phyloP scores from a whole-genome alignment of 768 basidiomycete species.

The Panaeolus papilionaceus region DNA sequence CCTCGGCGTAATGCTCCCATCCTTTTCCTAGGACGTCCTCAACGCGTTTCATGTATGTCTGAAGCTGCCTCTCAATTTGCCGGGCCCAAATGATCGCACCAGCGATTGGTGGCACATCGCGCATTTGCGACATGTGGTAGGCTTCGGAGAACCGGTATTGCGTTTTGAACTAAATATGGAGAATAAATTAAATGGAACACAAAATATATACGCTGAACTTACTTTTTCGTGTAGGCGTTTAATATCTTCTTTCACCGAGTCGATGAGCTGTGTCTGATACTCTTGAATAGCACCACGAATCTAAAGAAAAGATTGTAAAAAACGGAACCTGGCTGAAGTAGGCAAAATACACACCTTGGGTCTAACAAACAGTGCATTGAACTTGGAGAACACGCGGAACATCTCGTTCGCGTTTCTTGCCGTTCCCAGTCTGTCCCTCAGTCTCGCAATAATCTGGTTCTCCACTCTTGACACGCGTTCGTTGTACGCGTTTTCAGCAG shows the following conservation, averaged over 20 bases:
- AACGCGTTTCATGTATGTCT: slow-evolving; percentile 98
- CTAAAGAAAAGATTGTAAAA: slow-evolving; percentile 40
- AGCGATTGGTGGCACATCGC: slow-evolving; percentile 97
- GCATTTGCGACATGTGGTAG: slow-evolving; percentile 98
- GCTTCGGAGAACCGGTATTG: slow-evolving; percentile 96
- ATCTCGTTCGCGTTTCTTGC: slow-evolving; percentile 99
- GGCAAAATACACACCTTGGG: slow-evolving; percentile 73
- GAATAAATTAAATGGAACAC: background rate
- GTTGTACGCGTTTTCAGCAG: slow-evolving; percentile 97
- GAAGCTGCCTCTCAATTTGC: slow-evolving; percentile 97
- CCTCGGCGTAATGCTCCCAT: slow-evolving; percentile 99
- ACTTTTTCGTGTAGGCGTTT: slow-evolving; percentile 94
- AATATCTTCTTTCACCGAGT: slow-evolving; percentile 98
- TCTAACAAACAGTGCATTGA: slow-evolving; percentile 95
- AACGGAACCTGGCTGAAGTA: background rate
- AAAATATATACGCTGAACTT: slow-evolving; percentile 8
- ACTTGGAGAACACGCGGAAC: slow-evolving; percentile 99
- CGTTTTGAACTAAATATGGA: slow-evolving; percentile 77
- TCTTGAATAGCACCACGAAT: slow-evolving; percentile 99
- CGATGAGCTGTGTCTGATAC: slow-evolving; percentile 98
- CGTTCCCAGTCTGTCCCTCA: slow-evolving; percentile 91
- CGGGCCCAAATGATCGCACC: slow-evolving; percentile 98
- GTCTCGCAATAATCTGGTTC: slow-evolving; percentile 95
- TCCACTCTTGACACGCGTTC: slow-evolving; percentile 97
- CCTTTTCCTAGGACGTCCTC: slow-evolving; percentile 98